A percentile compares a stretch with the other conserved stretches of the same genome.
These are phyloP conservation scores for Leccinellum rugosiceps DNA, from an alignment of 768 basidiomycete genomes.

Conservation along the genomic window DNA sequence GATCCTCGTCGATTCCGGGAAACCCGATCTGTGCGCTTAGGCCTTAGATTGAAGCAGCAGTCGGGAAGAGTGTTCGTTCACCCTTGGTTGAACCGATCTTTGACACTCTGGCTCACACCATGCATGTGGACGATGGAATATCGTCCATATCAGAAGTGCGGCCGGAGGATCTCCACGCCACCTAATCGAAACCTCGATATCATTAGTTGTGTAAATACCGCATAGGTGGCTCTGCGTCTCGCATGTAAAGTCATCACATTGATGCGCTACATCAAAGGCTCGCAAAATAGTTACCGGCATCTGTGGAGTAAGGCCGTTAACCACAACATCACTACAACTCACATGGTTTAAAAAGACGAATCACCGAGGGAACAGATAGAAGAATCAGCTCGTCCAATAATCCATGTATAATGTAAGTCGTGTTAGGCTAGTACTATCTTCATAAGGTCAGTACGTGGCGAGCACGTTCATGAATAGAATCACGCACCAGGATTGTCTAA, in stretches of 20 bases:
- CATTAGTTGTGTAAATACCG: background rate
- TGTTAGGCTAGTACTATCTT: background rate
- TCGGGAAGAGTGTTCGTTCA: background rate
- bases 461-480: background rate
- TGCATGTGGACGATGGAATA: background rate
- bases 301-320: background rate
- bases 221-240: background rate
- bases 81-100: no score
- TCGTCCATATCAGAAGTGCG: background rate
- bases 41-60: background rate
- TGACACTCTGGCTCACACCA: background rate
- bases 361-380: background rate
- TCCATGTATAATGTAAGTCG: constrained; percentile 1
- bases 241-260: background rate
- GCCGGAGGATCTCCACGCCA: background rate
- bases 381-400: constrained; percentile 1
- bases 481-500: constrained; percentile 17
- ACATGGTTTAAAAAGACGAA: background rate
- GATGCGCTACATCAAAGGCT: background rate
- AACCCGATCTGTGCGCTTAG: no score
- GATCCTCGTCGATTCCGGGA: no score
- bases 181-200: no score
- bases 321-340: background rate
- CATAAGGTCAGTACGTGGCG: background rate
- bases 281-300: background rate